phyloP scores from a whole-genome alignment of 2,329 filamentous ascomycete species.

The Fusarium xyrophilum region DNA sequence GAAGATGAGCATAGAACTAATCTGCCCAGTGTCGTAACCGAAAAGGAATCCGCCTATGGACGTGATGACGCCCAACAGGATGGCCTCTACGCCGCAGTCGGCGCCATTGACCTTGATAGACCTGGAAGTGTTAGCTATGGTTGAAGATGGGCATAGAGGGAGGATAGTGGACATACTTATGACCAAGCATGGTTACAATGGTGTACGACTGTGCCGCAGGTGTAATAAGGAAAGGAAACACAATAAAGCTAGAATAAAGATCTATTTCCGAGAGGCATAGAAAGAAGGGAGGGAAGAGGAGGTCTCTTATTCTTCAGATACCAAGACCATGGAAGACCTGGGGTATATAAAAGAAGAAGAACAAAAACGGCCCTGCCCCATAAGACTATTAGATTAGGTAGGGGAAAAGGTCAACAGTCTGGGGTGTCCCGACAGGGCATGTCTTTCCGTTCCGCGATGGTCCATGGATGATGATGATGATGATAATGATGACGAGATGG shows the following conservation, averaged over 20 bases:
- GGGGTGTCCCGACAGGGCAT: constrained; percentile 14
- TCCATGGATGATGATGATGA: constrained; percentile 1
- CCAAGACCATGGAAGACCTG: background rate
- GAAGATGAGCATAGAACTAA: constrained; percentile 59
- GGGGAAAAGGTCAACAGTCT: constrained; percentile 3
- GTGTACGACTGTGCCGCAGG: constrained; percentile 23
- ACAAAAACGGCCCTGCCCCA: constrained; percentile 9
- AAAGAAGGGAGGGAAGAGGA: constrained; percentile 20
- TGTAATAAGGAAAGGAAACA: constrained; percentile 6
- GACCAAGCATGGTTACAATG: constrained; percentile 33
- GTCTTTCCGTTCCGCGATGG: background rate
- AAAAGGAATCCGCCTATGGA: constrained; percentile 68
- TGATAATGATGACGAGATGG: constrained; percentile 7
- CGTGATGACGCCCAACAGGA: constrained; percentile 58
- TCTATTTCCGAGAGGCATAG: constrained; percentile 7
- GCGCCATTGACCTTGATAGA: constrained; percentile 53
- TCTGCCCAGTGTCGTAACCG: constrained; percentile 69
- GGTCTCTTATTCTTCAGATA: constrained; percentile 30
- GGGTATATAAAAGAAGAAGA: background rate
- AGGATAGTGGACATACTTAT: constrained; percentile 22
- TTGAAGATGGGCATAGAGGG: background rate
- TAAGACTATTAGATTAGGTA: background rate
- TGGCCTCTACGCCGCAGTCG: constrained; percentile 50
- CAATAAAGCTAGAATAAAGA: constrained; percentile 10
- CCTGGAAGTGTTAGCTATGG: constrained; percentile 33